Percentiles rank a stretch among this genome's conserved stretches.
phyloP scores from a whole-genome alignment of 495 filamentous ascomycete genomes.

The Aspergillus biplanus region DNA sequence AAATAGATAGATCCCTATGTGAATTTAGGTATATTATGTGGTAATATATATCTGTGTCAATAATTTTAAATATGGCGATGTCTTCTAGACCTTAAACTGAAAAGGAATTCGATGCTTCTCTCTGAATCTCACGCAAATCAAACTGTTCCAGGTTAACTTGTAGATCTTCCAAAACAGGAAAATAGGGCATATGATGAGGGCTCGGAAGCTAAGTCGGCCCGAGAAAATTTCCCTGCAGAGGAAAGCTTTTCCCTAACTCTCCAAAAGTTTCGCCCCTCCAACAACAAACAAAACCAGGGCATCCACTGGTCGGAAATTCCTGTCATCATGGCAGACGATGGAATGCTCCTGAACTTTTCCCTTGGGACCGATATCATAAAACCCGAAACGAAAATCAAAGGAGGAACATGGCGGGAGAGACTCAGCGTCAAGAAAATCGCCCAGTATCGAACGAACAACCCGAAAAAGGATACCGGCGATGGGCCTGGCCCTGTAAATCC shows the following conservation, averaged over 20 bases:
- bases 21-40: too few relatives aligned
- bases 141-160: background rate
- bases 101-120: background rate
- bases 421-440: constrained; percentile 76
- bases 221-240: constrained; percentile 40
- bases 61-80: too few relatives aligned
- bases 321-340: constrained; percentile 83
- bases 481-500: constrained; percentile 37
- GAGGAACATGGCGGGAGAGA: constrained; percentile 89
- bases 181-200: constrained; percentile 42
- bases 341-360: constrained; percentile 91
- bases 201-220: constrained; percentile 33
- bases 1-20: too few relatives aligned
- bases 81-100: background rate
- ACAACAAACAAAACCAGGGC: constrained; percentile 29
- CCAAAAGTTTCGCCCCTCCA: constrained; percentile 27
- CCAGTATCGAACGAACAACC: constrained; percentile 32
- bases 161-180: constrained; percentile 33
- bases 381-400: constrained; percentile 72
- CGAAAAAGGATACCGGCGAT: constrained; percentile 13
- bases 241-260: constrained; percentile 3
- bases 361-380: constrained; percentile 63
- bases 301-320: constrained; percentile 15
- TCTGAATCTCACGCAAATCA: background rate
- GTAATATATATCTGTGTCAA: too few relatives aligned